A percentile compares a stretch with the other conserved stretches of the same genome.
Conservation (phyloP, 1,139 yeast genomes). For the Hyphopichia burtonii region DNA sequence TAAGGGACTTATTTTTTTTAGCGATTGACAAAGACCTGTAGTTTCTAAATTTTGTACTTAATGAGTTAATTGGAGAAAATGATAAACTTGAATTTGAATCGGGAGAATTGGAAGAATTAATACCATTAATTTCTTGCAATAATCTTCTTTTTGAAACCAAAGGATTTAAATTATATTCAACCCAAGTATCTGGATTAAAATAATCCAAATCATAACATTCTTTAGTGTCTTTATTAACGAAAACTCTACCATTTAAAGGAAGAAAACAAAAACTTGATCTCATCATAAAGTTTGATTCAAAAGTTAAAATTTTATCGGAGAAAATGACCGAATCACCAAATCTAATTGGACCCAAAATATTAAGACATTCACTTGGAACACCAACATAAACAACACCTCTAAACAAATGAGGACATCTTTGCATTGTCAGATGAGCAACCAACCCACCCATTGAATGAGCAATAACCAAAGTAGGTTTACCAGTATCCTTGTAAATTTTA, state of each 20-base stretch:
- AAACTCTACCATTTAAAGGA: constrained; percentile 73
- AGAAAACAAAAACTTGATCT: constrained; percentile 76
- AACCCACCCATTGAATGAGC: constrained; percentile 96
- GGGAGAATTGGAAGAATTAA: not conserved
- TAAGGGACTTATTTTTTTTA: constrained; percentile 2
- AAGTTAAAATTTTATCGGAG: constrained; percentile 71
- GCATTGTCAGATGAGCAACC: constrained; percentile 76
- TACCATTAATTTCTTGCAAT: constrained; percentile 5
- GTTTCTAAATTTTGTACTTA: constrained; percentile 5
- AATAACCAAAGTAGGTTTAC: constrained; percentile 63
- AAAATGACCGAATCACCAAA: constrained; percentile 78
- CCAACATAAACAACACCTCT: constrained; percentile 81
- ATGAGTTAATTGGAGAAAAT: constrained; percentile 3
- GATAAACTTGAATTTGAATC: not conserved
- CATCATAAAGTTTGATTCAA: constrained; percentile 86
- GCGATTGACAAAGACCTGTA: constrained; percentile 4
- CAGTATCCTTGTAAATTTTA: constrained; percentile 36
- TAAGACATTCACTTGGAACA: constrained; percentile 79
- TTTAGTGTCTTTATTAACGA: constrained; percentile 57
- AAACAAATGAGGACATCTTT: constrained; percentile 62
- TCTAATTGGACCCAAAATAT: constrained; percentile 81
- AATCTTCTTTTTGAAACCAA: constrained; percentile 53
- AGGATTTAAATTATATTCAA: constrained; percentile 71
- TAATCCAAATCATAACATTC: constrained; percentile 68
- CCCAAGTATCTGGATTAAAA: constrained; percentile 81